Evolutionary conservation across 75 land plant genomes (phyloP), one percentile per base, ranked within the genome.

Genomic region (Pinus albicaulis): DNA sequence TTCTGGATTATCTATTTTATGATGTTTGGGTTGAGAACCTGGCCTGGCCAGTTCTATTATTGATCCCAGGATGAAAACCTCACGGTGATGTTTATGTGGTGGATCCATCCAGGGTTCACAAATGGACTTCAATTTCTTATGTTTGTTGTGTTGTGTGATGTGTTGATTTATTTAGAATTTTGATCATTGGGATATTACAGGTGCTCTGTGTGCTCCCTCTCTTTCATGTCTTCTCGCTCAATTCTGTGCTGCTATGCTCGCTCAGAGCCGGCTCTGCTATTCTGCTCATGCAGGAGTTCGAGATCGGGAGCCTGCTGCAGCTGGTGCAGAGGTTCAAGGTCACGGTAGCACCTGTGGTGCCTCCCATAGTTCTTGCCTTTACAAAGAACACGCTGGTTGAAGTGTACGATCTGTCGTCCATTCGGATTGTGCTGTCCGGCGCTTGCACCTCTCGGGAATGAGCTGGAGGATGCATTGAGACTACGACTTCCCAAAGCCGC

Each of bases 401-500:
- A 44, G 68, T 83, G 13, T 93, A 75, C 61, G 97, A 95, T 61
- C 76, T 95, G 56, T 83, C 88, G 74, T 89, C 94, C 26, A 77
- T 95, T 10, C 72, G 89, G 79, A 74, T 86, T 55, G 92, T 95
- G 57, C 69, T 91, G 48, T 95, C 96, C 12, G 98, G 98, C 3
- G 98, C 97, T n/a, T 0, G 98, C 98, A 1, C 98, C 98, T 22
- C 84, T 95, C 0, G 97, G 98, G 65, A 93, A 93, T 82, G 97
- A 93, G 81, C 91, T 95, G 26, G 91, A 95, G 66, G 90, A 82
- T 28, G 88, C 98, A 2, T 81, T 95, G 74, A 59, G 70, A 5
- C 55, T 60, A 7, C 69, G 92, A 5, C 53, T 95, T 23, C 98
- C 98, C 7, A 82, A 82, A 5, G 96, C 98, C 3, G 74, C 81